Conservation (phyloP, 176 grass and related monocot species). For the Oryza meyeriana region DNA sequence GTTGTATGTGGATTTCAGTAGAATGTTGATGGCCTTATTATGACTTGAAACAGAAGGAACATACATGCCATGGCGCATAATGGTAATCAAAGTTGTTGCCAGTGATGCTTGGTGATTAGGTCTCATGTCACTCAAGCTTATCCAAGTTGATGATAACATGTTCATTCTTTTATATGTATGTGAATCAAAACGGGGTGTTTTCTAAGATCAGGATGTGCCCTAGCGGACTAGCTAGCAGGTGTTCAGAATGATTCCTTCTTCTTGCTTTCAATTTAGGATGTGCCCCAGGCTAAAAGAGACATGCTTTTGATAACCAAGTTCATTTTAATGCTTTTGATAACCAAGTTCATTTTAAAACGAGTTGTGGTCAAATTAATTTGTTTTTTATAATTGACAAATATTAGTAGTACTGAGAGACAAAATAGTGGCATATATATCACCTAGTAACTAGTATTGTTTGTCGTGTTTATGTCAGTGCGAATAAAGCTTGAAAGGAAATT, state of each 20-base stretch:
- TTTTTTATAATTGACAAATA: slow-evolving; percentile 31
- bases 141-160: slow-evolving; percentile 38
- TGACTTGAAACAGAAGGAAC: slow-evolving; percentile 51
- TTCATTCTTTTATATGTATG: slow-evolving; percentile 29
- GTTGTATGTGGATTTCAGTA: slow-evolving; percentile 1
- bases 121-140: slow-evolving; percentile 43
- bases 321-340: slow-evolving; percentile 8
- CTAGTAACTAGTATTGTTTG: neutral
- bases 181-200: slow-evolving; percentile 21
- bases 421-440: slow-evolving; percentile 6
- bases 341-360: slow-evolving; percentile 19
- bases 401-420: neutral
- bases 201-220: slow-evolving; percentile 21
- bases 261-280: slow-evolving; percentile 23
- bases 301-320: slow-evolving; percentile 17
- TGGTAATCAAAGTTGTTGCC: slow-evolving; percentile 49
- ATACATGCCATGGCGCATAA: slow-evolving; percentile 37
- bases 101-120: slow-evolving; percentile 54
- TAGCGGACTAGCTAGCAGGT: slow-evolving; percentile 9
- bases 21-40: slow-evolving; percentile 27
- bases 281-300: slow-evolving; percentile 26
- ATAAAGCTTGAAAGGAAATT: slow-evolving; percentile 37
- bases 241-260: slow-evolving; percentile 30
- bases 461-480: slow-evolving; percentile 14
- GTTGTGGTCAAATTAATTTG: slow-evolving; percentile 33